Evolutionary conservation across 805 yeast genomes (phyloP).

Genomic region (Candida sithepensis): DNA sequence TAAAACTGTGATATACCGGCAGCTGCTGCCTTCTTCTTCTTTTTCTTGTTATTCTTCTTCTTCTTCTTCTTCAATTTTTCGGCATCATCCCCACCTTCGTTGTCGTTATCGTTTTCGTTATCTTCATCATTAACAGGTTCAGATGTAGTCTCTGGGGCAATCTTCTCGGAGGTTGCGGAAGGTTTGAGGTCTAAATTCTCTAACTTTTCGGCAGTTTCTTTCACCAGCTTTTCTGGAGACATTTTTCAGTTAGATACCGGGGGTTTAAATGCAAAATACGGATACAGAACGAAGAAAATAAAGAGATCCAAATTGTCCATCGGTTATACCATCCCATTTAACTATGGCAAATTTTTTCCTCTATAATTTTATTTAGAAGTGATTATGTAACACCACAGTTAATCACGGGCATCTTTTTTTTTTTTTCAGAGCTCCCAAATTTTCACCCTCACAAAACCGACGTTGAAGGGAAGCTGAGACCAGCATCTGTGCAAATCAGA

Average conservation of each 20-base stretch:
- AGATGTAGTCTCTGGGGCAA: background rate
- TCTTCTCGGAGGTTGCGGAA: background rate
- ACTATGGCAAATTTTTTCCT: no score
- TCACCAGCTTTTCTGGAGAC: background rate
- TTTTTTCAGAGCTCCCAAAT: background rate
- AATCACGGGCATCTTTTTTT: no score
- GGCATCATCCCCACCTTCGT: slow-evolving; percentile 29
- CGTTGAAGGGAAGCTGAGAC: background rate
- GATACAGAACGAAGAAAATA: no score
- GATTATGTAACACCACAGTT: no score
- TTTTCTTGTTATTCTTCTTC: slow-evolving; percentile 57
- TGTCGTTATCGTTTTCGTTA: slow-evolving; percentile 17
- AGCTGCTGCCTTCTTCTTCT: slow-evolving; percentile 48
- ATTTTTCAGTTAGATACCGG: no score
- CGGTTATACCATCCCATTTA: no score
- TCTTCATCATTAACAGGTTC: slow-evolving; percentile 4
- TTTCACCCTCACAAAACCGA: background rate
- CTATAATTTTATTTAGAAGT: no score
- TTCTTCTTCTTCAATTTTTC: slow-evolving; percentile 45
- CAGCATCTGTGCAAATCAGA: no score
- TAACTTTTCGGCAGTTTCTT: background rate
- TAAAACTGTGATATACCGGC: slow-evolving; percentile 64
- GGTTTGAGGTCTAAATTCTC: background rate
- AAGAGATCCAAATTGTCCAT: background rate
- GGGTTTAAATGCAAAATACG: no score